Evolutionary conservation across 208 protist genomes (phyloP).

Genomic region (Crithidia acanthocephali): DNA sequence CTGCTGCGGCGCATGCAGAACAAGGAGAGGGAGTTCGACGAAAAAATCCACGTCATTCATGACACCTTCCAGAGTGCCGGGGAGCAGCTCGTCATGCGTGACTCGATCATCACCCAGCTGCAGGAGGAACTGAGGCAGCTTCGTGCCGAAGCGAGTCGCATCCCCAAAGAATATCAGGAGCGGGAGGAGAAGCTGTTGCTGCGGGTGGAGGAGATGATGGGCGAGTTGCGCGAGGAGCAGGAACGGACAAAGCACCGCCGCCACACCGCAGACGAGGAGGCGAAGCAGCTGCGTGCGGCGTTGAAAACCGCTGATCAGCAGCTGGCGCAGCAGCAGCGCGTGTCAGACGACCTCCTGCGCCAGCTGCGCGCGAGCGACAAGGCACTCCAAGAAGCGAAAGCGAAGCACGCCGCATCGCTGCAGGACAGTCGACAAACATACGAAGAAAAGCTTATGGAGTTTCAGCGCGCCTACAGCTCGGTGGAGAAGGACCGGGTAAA

Average conservation of each 20-base stretch:
- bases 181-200: constrained; percentile 31
- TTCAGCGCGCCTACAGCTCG: constrained; percentile 24
- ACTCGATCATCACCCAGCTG: constrained; percentile 74
- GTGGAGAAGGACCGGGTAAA: constrained; percentile 37
- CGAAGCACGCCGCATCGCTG: constrained; percentile 29
- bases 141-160: constrained; percentile 23
- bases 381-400: constrained; percentile 22
- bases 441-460: constrained; percentile 31
- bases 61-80: constrained; percentile 73
- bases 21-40: constrained; percentile 79
- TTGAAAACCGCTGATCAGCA: constrained; percentile 30
- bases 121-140: constrained; percentile 56
- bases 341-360: constrained; percentile 26
- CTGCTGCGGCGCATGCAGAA: constrained; percentile 54
- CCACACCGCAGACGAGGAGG: constrained; percentile 28
- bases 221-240: constrained; percentile 30
- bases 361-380: constrained; percentile 32
- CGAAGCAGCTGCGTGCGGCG: constrained; percentile 22
- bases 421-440: constrained; percentile 33
- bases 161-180: constrained; percentile 30
- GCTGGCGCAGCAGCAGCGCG: constrained; percentile 30
- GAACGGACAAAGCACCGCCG: constrained; percentile 7
- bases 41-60: constrained; percentile 77
- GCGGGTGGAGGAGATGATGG: constrained; percentile 34
- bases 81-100: constrained; percentile 61